These are phyloP conservation scores for Phtheirospermum japonicum DNA, from an alignment of 257 asterid genomes.

Conservation along the genomic window DNA sequence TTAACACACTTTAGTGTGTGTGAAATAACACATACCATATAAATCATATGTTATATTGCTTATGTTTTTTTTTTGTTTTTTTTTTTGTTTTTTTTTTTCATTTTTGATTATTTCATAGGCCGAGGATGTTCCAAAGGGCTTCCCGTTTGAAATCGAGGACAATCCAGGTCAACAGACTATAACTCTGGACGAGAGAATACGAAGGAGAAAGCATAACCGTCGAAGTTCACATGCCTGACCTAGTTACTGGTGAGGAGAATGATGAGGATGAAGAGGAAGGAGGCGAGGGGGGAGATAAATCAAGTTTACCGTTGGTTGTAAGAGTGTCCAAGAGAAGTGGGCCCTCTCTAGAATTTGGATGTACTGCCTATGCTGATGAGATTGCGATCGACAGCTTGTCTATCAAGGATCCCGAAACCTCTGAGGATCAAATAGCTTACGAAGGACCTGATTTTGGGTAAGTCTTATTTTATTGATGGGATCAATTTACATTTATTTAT, in stretches of 20 bases:
- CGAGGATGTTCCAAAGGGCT: conserved; percentile 50
- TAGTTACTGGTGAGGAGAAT: conserved; percentile 44
- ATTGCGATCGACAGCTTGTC: conserved; percentile 57
- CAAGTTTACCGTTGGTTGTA: conserved; percentile 61
- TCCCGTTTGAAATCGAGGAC: conserved; percentile 77
- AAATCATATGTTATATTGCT: no score
- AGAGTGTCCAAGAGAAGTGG: conserved; percentile 60
- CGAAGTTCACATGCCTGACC: conserved; percentile 79
- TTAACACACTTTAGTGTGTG: no score
- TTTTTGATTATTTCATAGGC: conserved; percentile 32
- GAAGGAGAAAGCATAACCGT: conserved; percentile 62
- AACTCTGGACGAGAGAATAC: conserved; percentile 53
- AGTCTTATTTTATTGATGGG: conserved; percentile 29
- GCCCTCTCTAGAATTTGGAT: conserved; percentile 65
- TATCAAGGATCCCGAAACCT: conserved; percentile 45
- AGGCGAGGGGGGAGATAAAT: conserved; percentile 28
- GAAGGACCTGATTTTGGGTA: conserved; percentile 89
- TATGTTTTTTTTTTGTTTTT: no score
- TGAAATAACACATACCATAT: no score
- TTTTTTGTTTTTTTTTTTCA: conserved; percentile 1
- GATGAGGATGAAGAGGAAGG: conserved; percentile 38
- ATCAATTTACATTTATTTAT: no score
- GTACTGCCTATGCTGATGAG: conserved; percentile 74
- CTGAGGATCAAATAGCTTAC: conserved; percentile 72
- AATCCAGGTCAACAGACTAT: conserved; percentile 61